phyloP scores from a whole-genome alignment of 2,329 filamentous ascomycete species.

The Pseudogymnoascus sp. region DNA sequence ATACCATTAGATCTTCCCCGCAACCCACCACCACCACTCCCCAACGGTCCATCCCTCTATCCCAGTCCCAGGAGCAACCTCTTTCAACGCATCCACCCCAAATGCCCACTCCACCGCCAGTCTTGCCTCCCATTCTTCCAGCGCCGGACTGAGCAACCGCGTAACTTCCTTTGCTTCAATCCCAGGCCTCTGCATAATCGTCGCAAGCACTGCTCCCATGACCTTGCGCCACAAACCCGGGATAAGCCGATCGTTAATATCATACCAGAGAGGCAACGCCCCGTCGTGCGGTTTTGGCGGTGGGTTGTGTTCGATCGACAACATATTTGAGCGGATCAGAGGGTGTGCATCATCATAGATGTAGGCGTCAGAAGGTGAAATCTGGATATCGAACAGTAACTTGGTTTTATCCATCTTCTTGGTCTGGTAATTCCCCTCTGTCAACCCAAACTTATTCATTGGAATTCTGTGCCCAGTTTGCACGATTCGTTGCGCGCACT shows the following conservation, averaged over 20 bases:
- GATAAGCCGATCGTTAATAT: constrained; percentile 55
- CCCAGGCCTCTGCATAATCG: constrained; percentile 54
- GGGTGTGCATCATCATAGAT: constrained; percentile 41
- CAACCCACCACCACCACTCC: constrained; percentile 62
- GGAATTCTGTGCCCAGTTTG: constrained; percentile 48
- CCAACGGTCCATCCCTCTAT: constrained; percentile 38
- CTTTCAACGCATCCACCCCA: constrained; percentile 41
- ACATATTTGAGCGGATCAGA: constrained; percentile 20
- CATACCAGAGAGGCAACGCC: constrained; percentile 61
- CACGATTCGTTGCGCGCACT: constrained; percentile 48
- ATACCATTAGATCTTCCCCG: constrained; percentile 26
- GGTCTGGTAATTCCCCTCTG: constrained; percentile 62
- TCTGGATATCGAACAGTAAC: constrained; percentile 54
- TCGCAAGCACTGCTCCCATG: constrained; percentile 52
- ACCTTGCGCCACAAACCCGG: constrained; percentile 55
- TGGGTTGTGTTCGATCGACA: background rate
- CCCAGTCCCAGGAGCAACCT: constrained; percentile 26
- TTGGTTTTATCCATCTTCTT: constrained; percentile 58
- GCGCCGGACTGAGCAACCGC: constrained; percentile 45
- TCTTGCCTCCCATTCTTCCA: constrained; percentile 56
- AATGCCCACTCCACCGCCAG: constrained; percentile 48
- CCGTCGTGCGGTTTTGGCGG: constrained; percentile 36
- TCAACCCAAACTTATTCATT: constrained; percentile 60
- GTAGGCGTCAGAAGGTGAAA: constrained; percentile 51
- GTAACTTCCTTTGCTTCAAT: constrained; percentile 45